Evolutionary conservation across 257 asterid genomes (phyloP).

Genomic region (Solanum bulbocastanum): DNA sequence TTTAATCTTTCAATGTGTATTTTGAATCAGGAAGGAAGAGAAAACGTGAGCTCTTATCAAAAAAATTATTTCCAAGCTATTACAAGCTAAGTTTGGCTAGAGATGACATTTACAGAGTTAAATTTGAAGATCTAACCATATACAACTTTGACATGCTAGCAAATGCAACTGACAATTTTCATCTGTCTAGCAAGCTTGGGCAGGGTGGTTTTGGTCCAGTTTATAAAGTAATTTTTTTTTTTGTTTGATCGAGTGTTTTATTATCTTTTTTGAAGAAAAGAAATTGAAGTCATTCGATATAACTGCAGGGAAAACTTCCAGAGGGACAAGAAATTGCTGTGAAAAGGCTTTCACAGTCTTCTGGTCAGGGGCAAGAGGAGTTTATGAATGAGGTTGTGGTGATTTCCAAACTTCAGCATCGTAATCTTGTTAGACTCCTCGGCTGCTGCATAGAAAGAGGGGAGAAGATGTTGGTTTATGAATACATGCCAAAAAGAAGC

Average conservation of each 20-base stretch:
- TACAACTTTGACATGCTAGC: constrained; percentile 33
- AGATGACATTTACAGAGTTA: not conserved
- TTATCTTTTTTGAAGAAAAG: not conserved
- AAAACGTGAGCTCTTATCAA: not conserved
- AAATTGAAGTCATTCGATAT: constrained; percentile 4
- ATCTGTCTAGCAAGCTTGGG: constrained; percentile 33
- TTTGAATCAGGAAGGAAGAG: not conserved
- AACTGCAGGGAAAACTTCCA: constrained; percentile 23
- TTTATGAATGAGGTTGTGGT: constrained; percentile 50
- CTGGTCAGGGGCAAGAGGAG: constrained; percentile 45
- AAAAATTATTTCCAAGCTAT: not conserved
- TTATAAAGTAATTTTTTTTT: constrained; percentile 28
- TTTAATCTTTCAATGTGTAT: not conserved
- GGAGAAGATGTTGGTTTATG: constrained; percentile 44
- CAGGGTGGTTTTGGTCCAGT: constrained; percentile 64
- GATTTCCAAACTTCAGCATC: constrained; percentile 49
- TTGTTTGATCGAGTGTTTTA: not conserved
- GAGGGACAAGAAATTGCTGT: constrained; percentile 47
- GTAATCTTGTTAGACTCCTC: constrained; percentile 39
- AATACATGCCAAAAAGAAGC: constrained; percentile 52
- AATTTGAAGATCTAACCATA: constrained; percentile 28
- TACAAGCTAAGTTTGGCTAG: not conserved
- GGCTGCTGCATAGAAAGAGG: constrained; percentile 45
- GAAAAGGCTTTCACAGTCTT: constrained; percentile 44
- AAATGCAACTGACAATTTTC: constrained; percentile 34